Evolutionary conservation across 129 eudicot genomes (phyloP), one percentile per base, ranked within the genome.

Genomic region (Apium graveolens): DNA sequence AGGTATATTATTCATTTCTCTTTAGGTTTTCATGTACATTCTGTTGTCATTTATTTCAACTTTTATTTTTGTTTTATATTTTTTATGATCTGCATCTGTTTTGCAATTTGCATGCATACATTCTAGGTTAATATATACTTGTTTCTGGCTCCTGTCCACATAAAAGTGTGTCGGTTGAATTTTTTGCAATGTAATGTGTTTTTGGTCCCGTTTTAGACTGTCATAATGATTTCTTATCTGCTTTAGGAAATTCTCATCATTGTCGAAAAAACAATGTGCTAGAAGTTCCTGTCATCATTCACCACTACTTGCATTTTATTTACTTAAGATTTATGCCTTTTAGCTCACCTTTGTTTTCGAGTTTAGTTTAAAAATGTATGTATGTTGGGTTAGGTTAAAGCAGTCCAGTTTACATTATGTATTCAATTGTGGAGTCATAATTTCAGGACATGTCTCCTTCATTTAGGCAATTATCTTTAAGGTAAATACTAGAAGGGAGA

Each of bases 221-320:
- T 8, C 16, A 60, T n/a, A 26, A 60, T 60, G 66, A 57, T 57
- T 57, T n/a, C 14, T 3, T n/a, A 60, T 26, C 68, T 60, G 68
- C 68, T 60, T n/a, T 60, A 60, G 68, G 68, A 60, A 60, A n/a
- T n/a, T 60, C 32, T 60, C 32, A n/a, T 60, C 65, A 26, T 60
- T 60, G 68, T 60, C 32, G 34, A 60, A 51, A 51, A 18, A 0
- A 4, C 18, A 18, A 5, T 7, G 57, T 49, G 24, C 24, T 48
- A 4, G 24, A 17, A 48, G 24, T 48, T 48, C 24, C 16, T 45
- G 51, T 45, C 21, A 5, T 48, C 24, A 48, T 48, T 48, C 24
- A 48, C 24, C 55, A 48, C 55, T 48, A 48, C 55, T 4, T 48
- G 21, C 55, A 48, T 48, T 14, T 48, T 3, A 4, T 45, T 14